Evolutionary conservation across 2,329 filamentous ascomycete species (phyloP), one percentile per base, ranked within the genome.

Genomic region (Fusarium globosum): DNA sequence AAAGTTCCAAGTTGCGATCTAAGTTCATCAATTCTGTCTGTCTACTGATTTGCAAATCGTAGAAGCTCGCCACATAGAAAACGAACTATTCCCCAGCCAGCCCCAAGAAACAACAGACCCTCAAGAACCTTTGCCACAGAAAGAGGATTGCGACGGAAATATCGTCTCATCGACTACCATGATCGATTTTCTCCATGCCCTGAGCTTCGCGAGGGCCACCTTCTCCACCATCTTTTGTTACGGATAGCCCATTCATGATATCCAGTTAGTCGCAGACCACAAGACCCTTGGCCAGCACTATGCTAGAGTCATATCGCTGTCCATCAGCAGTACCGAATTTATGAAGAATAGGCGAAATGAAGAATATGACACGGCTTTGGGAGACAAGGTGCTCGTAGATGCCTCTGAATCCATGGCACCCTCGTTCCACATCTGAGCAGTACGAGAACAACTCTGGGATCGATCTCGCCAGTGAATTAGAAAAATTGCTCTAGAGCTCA

Each of bases 181-280:
- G 6, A 42, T 7, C 39, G 14, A n/a, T n/a, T 42, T 8, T 2
- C 12, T 14, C 21, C 15, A 14, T 42, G 39, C 13, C 12, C 15
- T 15, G 39, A 7, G 13, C 15, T 13, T n/a, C 39, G 5, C n/a
- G 39, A 7, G 20, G 39, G 39, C 21, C 21, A 13, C 21, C 20
- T 42, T n/a, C 21, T n/a, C 11, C 39, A n/a, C 13, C 7, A n/a
- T n/a, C 39, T 14, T 42, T 26, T 9, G 8, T 7, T 28, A 15
- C 36, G 8, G 6, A 20, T 8, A 38, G 10, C 4, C 8, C 18
- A 30, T 14, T 33, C 30, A 13, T 33, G 23, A 20, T 5, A 6
- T 6, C 33, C 2, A 6, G 9, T 23, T 53, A 76, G 10, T 70
- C 16, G n/a, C 75, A 76, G 4, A 73, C 53, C n/a, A 76, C 74